phyloP scores from a whole-genome alignment of 148 eudicot species.

The Vaccinium vitisidaea region DNA sequence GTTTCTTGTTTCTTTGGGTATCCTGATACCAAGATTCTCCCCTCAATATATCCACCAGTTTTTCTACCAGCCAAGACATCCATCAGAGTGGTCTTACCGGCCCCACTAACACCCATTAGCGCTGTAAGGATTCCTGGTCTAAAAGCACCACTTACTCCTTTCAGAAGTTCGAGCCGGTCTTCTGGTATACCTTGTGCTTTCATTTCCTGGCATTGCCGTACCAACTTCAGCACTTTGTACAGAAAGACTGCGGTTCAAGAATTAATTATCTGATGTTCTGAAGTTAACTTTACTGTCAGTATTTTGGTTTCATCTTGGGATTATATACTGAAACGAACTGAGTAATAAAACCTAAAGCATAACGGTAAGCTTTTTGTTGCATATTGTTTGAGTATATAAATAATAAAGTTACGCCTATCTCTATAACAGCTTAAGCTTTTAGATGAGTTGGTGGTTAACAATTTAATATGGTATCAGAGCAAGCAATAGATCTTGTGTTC shows the following conservation, averaged over 20 bases:
- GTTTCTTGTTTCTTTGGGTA: constrained; percentile 68
- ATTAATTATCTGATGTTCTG: not conserved
- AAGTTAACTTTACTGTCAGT: not conserved
- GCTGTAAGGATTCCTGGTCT: constrained; percentile 69
- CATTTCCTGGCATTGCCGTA: constrained; percentile 57
- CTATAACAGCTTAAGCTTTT: no score
- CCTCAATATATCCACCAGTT: constrained; percentile 67
- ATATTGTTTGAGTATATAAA: no score
- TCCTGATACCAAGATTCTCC: constrained; percentile 57
- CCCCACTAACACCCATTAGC: constrained; percentile 59
- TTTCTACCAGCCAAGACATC: constrained; percentile 78
- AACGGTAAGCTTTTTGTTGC: not conserved
- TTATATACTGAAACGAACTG: constrained; percentile 48
- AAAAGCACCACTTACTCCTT: constrained; percentile 74
- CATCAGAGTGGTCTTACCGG: constrained; percentile 82
- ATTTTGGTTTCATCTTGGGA: constrained; percentile 47
- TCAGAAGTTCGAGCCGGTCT: constrained; percentile 64
- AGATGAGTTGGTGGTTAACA: no score
- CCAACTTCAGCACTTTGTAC: not conserved
- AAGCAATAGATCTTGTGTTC: no score
- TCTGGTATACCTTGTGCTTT: constrained; percentile 57
- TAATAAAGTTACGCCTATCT: no score
- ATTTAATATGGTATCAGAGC: no score
- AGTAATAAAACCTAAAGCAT: constrained; percentile 19
- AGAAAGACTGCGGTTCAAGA: constrained; percentile 25